phyloP scores from a whole-genome alignment of 1,284 basidiomycete genomes.

The Leccinum fallax region DNA sequence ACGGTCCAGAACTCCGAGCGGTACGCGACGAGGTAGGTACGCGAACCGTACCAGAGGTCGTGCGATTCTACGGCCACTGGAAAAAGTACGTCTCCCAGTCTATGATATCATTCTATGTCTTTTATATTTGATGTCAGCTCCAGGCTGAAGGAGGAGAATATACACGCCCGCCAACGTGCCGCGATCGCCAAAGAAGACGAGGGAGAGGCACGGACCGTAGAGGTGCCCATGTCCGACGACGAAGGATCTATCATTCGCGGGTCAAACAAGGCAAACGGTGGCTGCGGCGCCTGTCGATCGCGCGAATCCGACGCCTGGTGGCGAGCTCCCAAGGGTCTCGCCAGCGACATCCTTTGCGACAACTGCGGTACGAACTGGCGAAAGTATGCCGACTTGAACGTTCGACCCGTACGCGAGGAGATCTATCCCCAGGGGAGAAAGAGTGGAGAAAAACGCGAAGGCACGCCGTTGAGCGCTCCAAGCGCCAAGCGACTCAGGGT shows the following conservation, averaged over 20 bases:
- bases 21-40: slow-evolving; percentile 76
- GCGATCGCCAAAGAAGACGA: slow-evolving; percentile 47
- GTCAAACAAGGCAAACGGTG: slow-evolving; percentile 55
- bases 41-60: slow-evolving; percentile 73
- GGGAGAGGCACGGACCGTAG: slow-evolving; percentile 39
- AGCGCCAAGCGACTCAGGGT: slow-evolving; percentile 72
- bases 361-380: slow-evolving; percentile 81
- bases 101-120: slow-evolving; percentile 10
- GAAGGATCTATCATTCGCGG: slow-evolving; percentile 73
- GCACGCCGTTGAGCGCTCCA: slow-evolving; percentile 68
- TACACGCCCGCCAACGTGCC: slow-evolving; percentile 50
- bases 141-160: slow-evolving; percentile 68
- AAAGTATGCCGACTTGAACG: slow-evolving; percentile 86
- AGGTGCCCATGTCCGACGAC: slow-evolving; percentile 58
- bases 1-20: slow-evolving; percentile 78
- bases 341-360: slow-evolving; percentile 75
- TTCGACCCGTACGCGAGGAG: slow-evolving; percentile 71
- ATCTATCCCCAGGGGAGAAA: slow-evolving; percentile 49
- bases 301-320: slow-evolving; percentile 80
- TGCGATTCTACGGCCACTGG: slow-evolving; percentile 85
- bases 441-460: slow-evolving; percentile 70
- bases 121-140: slow-evolving; percentile 41
- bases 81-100: slow-evolving; percentile 63
- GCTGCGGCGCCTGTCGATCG: slow-evolving; percentile 79
- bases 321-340: slow-evolving; percentile 81